Evolutionary conservation across 495 filamentous ascomycete species (phyloP), one percentile per base, ranked within the genome.

Genomic region (Penicillium lividum): DNA sequence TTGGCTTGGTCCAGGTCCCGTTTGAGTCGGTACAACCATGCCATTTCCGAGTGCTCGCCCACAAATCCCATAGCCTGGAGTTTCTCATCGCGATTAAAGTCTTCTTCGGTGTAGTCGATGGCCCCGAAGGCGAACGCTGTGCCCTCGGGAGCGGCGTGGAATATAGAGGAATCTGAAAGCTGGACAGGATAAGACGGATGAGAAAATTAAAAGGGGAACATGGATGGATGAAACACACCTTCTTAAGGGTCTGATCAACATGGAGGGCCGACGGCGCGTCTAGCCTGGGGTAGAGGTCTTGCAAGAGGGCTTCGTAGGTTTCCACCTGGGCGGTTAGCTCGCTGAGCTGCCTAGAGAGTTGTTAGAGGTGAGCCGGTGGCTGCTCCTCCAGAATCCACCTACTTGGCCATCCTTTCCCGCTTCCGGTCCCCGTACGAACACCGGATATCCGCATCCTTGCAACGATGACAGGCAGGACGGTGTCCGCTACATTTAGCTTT

Each of bases 401-500:
- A 85, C 83, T 80, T 84, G 64, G 75, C 75, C 54, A 77, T 77
- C 60, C 78, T 80, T 66, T 87, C 85, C 51, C 80, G 78, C 58
- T 86, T 87, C 33, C 82, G 79, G 55, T 86, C 81, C 11, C 74
- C 77, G 66, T 87, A 87, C 4, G 73, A 71, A 59, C 85, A 87
- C 7, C 25, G 51, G 38, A 80, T 64, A 22, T 72, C 73, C 22
- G 78, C 75, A 56, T 85, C 80, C 68, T 76, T 70, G 60, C 85
- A 88, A 57, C 84, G 77, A 44, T 79, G 76, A 66, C 85, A 88
- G 22, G 65, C 64, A 38, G 85, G 85, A 53, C 75, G 75, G 54
- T 79, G 78, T 10, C 84, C 84, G 56, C 77, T 84, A 65, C 83
- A 86, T 68, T 86, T 86, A 58, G 83, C 81, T 61, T 87, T 87